Conservation (phyloP, 768 basidiomycete species). For the Porphyrellus cyaneotinctus region DNA sequence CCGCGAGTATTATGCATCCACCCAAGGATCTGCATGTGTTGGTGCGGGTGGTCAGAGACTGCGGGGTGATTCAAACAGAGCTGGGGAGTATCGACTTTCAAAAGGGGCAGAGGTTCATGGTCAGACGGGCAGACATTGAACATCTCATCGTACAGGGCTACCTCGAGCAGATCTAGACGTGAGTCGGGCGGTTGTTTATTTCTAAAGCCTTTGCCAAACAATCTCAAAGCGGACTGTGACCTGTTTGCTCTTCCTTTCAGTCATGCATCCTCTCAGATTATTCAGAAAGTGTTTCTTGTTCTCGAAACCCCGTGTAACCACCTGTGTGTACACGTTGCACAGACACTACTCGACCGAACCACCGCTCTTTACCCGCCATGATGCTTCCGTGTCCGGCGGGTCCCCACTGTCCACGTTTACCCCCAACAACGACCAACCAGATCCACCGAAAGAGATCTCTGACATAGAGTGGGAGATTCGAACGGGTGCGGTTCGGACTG, state of each 20-base stretch:
- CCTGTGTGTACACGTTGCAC: background rate
- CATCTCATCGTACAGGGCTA: slow-evolving; percentile 92
- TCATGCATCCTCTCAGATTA: slow-evolving; percentile 13
- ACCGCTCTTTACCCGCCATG: slow-evolving; percentile 17
- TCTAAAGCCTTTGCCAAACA: slow-evolving; percentile 26
- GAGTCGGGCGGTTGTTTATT: slow-evolving; percentile 18
- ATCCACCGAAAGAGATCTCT: slow-evolving; percentile 35
- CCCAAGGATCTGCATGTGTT: slow-evolving; percentile 88
- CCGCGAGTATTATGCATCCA: slow-evolving; percentile 74
- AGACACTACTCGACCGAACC: slow-evolving; percentile 6
- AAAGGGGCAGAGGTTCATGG: slow-evolving; percentile 86
- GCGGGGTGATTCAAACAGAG: slow-evolving; percentile 90
- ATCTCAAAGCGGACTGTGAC: background rate
- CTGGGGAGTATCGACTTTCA: slow-evolving; percentile 86
- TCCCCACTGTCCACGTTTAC: slow-evolving; percentile 22
- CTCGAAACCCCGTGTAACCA: background rate
- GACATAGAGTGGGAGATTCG: slow-evolving; percentile 79
- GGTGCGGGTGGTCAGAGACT: slow-evolving; percentile 83
- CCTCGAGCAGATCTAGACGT: slow-evolving; percentile 73
- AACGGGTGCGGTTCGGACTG: slow-evolving; percentile 46
- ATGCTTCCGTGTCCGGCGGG: slow-evolving; percentile 4
- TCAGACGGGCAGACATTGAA: slow-evolving; percentile 86
- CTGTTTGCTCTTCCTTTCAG: background rate
- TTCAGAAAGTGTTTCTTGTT: background rate
- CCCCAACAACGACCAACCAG: slow-evolving; percentile 13